Percentiles rank a stretch among this genome's conserved stretches.
Evolutionary conservation across 768 basidiomycete genomes (phyloP).

Genomic region (Suillus brevipes): DNA sequence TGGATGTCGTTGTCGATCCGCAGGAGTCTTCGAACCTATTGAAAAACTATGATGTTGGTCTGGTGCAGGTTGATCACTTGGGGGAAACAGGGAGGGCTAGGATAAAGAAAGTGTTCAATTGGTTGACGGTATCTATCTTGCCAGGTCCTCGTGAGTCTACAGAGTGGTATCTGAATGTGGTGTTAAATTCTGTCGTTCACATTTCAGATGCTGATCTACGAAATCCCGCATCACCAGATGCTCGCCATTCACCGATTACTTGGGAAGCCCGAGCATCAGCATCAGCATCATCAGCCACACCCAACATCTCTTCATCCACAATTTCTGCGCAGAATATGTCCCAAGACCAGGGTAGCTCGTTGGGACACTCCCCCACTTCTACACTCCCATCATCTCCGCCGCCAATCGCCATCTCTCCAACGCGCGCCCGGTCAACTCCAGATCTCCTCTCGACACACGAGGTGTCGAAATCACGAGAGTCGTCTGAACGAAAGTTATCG

Average conservation of each 20-base stretch:
- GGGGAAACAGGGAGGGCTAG: conserved; percentile 63
- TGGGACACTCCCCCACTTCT: conserved; percentile 33
- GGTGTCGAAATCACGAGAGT: conserved; percentile 29
- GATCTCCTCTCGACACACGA: conserved; percentile 50
- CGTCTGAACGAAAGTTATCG: conserved; percentile 30
- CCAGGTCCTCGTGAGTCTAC: conserved; percentile 41
- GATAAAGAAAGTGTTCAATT: conserved; percentile 74
- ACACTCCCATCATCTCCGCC: conserved; percentile 39
- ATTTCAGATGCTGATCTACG: conserved; percentile 46
- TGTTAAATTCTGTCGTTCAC: conserved; percentile 18
- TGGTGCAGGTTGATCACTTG: conserved; percentile 69
- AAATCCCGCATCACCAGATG: conserved; percentile 74
- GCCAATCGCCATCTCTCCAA: conserved; percentile 46
- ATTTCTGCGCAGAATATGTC: conserved; percentile 34
- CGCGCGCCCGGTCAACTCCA: conserved; percentile 55
- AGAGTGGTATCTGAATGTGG: neutral
- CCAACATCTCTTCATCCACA: conserved; percentile 47
- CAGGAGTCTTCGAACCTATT: conserved; percentile 50
- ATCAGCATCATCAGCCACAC: conserved; percentile 52
- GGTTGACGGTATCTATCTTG: conserved; percentile 66
- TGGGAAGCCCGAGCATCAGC: conserved; percentile 53
- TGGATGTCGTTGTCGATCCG: conserved; percentile 59
- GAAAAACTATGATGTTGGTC: conserved; percentile 66
- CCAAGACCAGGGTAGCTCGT: conserved; percentile 29
- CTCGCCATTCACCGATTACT: conserved; percentile 49